Conservation (phyloP, 805 yeast species). For the Huiozyma naganishii region DNA sequence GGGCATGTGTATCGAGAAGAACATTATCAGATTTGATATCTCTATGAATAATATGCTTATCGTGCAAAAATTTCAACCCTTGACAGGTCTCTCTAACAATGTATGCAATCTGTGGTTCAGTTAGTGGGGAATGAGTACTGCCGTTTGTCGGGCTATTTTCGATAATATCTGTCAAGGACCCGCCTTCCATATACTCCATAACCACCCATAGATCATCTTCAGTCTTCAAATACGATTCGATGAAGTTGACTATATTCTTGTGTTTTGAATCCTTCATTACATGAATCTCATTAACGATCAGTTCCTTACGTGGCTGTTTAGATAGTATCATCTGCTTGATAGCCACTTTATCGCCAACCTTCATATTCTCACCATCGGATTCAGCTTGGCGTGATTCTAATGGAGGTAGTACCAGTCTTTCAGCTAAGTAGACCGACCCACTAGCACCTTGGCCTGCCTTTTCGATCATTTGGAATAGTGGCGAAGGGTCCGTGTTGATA, state of each 20-base stretch:
- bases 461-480: slow-evolving; percentile 62
- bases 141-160: slow-evolving; percentile 61
- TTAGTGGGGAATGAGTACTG: slow-evolving; percentile 32
- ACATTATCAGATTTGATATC: slow-evolving; percentile 97
- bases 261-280: slow-evolving; percentile 96
- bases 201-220: slow-evolving; percentile 90
- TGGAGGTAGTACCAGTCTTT: slow-evolving; percentile 38
- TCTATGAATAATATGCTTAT: slow-evolving; percentile 87
- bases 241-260: slow-evolving; percentile 85
- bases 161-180: slow-evolving; percentile 90
- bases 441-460: slow-evolving; percentile 97
- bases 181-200: slow-evolving; percentile 99
- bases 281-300: slow-evolving; percentile 88
- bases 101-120: slow-evolving; percentile 84
- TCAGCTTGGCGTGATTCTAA: slow-evolving; percentile 1
- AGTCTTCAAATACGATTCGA: slow-evolving; percentile 80
- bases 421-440: slow-evolving; percentile 88
- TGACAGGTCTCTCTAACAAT: slow-evolving; percentile 83
- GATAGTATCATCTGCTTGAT: slow-evolving; percentile 91
- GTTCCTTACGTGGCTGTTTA: slow-evolving; percentile 86
- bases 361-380: slow-evolving; percentile 11
- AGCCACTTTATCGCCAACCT: slow-evolving; percentile 66
- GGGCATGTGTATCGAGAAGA: slow-evolving; percentile 66
- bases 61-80: slow-evolving; percentile 87
- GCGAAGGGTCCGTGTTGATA: slow-evolving; percentile 74